phyloP scores from a whole-genome alignment of 306 rosid genomes.

The Vachellia pachyceras region DNA sequence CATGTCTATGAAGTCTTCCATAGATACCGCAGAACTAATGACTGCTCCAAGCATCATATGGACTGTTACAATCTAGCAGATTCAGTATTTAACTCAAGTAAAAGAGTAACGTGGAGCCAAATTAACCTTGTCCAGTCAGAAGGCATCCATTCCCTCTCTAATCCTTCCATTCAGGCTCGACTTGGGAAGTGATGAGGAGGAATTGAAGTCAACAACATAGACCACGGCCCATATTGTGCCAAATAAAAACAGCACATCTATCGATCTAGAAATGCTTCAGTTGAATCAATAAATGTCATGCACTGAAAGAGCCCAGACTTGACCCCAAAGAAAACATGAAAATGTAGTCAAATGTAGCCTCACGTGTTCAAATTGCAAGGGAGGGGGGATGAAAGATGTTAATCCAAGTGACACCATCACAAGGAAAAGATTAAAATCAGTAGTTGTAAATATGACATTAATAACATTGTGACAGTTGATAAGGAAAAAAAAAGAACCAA shows the following conservation, averaged over 20 bases:
- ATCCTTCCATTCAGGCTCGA: constrained; percentile 49
- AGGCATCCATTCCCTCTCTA: constrained; percentile 46
- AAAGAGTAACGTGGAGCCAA: neutral
- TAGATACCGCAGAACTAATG: neutral
- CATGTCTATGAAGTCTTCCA: constrained; percentile 4
- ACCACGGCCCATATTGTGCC: constrained; percentile 38
- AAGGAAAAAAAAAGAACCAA: constrained; percentile 22
- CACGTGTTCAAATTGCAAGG: constrained; percentile 1
- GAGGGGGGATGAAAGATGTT: neutral
- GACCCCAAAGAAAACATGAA: neutral
- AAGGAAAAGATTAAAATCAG: constrained; percentile 22
- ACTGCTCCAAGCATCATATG: constrained; percentile 28
- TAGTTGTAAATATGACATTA: constrained; percentile 2
- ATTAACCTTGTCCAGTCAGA: constrained; percentile 31
- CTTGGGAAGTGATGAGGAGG: constrained; percentile 39
- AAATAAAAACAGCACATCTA: constrained; percentile 22
- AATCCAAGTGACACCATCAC: neutral
- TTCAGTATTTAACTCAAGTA: neutral
- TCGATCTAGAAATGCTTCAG: constrained; percentile 37
- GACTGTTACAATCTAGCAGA: constrained; percentile 37
- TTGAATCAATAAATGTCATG: constrained; percentile 25
- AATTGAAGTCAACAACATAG: neutral
- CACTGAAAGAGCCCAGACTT: constrained; percentile 25
- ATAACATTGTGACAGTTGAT: constrained; percentile 22
- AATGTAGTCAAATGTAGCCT: neutral